A percentile compares a stretch with the other conserved stretches of the same genome.
Evolutionary conservation across 179 eudicot genomes (phyloP).

Genomic region (Camellia oleifera): DNA sequence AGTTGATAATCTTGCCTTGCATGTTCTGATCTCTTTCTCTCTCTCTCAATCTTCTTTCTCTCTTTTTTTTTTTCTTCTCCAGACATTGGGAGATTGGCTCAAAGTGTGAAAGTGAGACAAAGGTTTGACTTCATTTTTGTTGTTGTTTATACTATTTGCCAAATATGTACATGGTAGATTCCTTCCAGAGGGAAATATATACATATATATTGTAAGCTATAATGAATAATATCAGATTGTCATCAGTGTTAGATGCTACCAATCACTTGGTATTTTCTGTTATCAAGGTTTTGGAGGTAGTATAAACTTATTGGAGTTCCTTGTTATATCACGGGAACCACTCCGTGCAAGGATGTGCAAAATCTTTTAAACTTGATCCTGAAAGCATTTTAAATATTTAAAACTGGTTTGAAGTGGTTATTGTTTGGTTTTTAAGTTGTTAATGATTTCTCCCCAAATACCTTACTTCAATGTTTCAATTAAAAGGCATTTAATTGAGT

Average conservation of each 20-base stretch:
- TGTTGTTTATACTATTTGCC: background rate
- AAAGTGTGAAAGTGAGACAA: slow-evolving; percentile 87
- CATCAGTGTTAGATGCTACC: background rate
- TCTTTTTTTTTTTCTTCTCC: slow-evolving; percentile 10
- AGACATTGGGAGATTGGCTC: slow-evolving; percentile 89
- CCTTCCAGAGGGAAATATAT: background rate
- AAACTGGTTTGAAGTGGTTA: background rate
- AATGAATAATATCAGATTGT: background rate
- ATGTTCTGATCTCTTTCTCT: background rate
- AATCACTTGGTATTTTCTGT: background rate
- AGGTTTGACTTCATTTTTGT: slow-evolving; percentile 49
- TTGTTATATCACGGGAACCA: background rate
- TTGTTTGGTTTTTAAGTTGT: too few species aligned
- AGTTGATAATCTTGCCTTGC: background rate
- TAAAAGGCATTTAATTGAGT: too few species aligned
- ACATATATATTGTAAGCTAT: background rate
- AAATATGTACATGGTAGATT: background rate
- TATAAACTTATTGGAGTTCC: background rate
- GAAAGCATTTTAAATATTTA: background rate
- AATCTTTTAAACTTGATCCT: background rate
- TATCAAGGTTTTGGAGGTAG: background rate
- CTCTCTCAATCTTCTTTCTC: too few species aligned
- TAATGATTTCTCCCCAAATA: too few species aligned
- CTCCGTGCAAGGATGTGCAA: background rate
- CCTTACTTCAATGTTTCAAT: too few species aligned